Evolutionary conservation across 768 basidiomycete species (phyloP).

Genomic region (Lentinus tigrinus): DNA sequence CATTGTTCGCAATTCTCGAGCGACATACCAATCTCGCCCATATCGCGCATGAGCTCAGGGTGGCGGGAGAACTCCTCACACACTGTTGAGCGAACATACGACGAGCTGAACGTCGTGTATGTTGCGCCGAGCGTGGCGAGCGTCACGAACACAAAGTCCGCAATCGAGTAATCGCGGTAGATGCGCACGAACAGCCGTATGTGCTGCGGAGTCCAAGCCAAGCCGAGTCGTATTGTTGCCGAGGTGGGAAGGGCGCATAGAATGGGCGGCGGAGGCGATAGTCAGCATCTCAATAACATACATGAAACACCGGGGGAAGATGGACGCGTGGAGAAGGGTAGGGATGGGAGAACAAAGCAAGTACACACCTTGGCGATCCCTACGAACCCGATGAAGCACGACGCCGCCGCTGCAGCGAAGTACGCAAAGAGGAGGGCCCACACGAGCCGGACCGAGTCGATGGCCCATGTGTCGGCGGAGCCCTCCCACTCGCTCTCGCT

Average conservation of each 20-base stretch:
- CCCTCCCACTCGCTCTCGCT: slow-evolving; percentile 50
- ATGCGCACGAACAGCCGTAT: slow-evolving; percentile 68
- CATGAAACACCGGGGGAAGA: not conserved
- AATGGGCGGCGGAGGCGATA: not conserved
- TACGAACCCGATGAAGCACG: slow-evolving; percentile 62
- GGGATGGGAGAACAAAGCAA: not conserved
- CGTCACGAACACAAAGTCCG: slow-evolving; percentile 71
- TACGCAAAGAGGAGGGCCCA: slow-evolving; percentile 67
- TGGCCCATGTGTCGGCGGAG: slow-evolving; percentile 38
- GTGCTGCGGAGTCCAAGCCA: slow-evolving; percentile 38
- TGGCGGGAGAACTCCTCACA: slow-evolving; percentile 78
- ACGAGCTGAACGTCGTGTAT: slow-evolving; percentile 56
- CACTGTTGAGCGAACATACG: slow-evolving; percentile 52
- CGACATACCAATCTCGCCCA: slow-evolving; percentile 70
- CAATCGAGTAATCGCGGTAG: slow-evolving; percentile 80
- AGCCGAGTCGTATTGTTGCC: not conserved
- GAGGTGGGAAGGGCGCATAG: slow-evolving; percentile 1
- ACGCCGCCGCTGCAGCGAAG: slow-evolving; percentile 61
- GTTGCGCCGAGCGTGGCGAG: slow-evolving; percentile 55
- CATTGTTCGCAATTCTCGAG: slow-evolving; percentile 81
- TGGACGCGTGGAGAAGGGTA: not conserved
- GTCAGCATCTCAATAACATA: not conserved
- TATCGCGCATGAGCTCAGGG: slow-evolving; percentile 68
- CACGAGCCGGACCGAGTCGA: slow-evolving; percentile 45
- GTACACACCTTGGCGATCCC: slow-evolving; percentile 66